A percentile compares a stretch with the other conserved stretches of the same genome.
These are phyloP conservation scores for Moricandia moricandioides DNA, from an alignment of 345 rosid genomes.

Conservation along the genomic window DNA sequence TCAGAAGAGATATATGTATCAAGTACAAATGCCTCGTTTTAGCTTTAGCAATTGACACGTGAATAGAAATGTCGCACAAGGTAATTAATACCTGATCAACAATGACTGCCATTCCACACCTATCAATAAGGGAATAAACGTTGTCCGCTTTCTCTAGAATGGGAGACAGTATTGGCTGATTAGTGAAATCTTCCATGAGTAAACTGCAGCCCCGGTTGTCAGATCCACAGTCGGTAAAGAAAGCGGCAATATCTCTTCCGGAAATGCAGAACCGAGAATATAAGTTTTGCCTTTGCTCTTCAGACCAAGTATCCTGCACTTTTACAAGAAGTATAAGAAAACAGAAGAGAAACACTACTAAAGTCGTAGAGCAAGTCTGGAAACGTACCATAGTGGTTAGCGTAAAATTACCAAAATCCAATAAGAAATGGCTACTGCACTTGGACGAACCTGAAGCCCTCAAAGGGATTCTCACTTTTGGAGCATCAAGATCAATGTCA, in stretches of 20 bases:
- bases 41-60: slow-evolving; percentile 19
- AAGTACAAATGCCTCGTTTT: slow-evolving; percentile 10
- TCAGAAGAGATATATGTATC: slow-evolving; percentile 28
- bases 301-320: slow-evolving; percentile 69
- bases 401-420: slow-evolving; percentile 97
- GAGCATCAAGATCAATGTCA: slow-evolving; percentile 98
- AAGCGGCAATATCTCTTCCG: slow-evolving; percentile 97
- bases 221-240: slow-evolving; percentile 69
- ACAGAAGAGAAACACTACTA: slow-evolving; percentile 20
- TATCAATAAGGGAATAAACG: slow-evolving; percentile 80
- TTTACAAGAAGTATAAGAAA: slow-evolving; percentile 27
- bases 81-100: slow-evolving; percentile 77
- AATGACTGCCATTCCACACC: slow-evolving; percentile 94
- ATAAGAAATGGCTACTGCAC: slow-evolving; percentile 75
- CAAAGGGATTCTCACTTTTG: slow-evolving; percentile 89
- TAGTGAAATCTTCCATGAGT: slow-evolving; percentile 41
- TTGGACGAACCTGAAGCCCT: slow-evolving; percentile 58
- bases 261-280: slow-evolving; percentile 87
- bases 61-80: slow-evolving; percentile 21
- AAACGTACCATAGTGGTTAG: slow-evolving; percentile 71
- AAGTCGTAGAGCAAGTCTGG: slow-evolving; percentile 25
- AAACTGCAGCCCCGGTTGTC: slow-evolving; percentile 46
- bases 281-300: slow-evolving; percentile 74
- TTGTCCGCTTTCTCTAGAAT: slow-evolving; percentile 42
- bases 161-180: slow-evolving; percentile 46